Evolutionary conservation across 371 early-diverging fungal genomes (phyloP).

Genomic region (Paraphysoderma sedebokerense): DNA sequence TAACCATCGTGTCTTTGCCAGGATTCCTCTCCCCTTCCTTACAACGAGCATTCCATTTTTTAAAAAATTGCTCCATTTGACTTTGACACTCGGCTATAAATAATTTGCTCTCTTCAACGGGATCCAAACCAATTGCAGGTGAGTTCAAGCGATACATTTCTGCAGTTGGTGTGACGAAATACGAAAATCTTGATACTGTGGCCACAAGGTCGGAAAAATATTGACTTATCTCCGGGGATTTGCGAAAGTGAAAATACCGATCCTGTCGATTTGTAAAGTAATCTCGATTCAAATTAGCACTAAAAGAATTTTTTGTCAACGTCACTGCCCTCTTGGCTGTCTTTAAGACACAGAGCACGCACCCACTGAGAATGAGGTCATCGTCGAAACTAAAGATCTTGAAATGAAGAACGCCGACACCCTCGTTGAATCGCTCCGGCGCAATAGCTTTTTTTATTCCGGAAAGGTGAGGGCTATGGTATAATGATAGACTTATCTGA

Average conservation of each 20-base stretch:
- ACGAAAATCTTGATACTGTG: constrained; percentile 45
- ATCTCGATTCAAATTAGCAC: constrained; percentile 83
- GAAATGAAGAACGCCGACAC: constrained; percentile 82
- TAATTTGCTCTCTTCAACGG: constrained; percentile 32
- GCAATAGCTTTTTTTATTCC: constrained; percentile 47
- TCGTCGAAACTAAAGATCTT: constrained; percentile 85
- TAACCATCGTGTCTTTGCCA: constrained; percentile 40
- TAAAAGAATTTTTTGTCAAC: no score
- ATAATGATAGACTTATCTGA: constrained; percentile 48
- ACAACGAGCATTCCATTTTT: constrained; percentile 9
- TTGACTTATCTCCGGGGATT: constrained; percentile 26
- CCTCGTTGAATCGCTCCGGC: constrained; percentile 81
- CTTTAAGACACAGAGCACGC: constrained; percentile 6
- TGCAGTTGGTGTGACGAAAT: constrained; percentile 17
- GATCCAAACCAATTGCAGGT: constrained; percentile 27
- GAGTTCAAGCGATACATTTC: not conserved
- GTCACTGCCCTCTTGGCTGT: no score
- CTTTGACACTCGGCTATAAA: constrained; percentile 36
- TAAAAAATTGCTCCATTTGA: constrained; percentile 29
- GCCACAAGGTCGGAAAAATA: constrained; percentile 54
- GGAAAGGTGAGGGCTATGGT: constrained; percentile 67
- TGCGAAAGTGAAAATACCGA: constrained; percentile 58
- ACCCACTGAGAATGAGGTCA: constrained; percentile 73
- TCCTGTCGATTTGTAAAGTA: constrained; percentile 93
- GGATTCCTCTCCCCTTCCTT: not conserved